Evolutionary conservation across 1,284 basidiomycete species (phyloP).

Genomic region (Microstroma glucosiphilum): DNA sequence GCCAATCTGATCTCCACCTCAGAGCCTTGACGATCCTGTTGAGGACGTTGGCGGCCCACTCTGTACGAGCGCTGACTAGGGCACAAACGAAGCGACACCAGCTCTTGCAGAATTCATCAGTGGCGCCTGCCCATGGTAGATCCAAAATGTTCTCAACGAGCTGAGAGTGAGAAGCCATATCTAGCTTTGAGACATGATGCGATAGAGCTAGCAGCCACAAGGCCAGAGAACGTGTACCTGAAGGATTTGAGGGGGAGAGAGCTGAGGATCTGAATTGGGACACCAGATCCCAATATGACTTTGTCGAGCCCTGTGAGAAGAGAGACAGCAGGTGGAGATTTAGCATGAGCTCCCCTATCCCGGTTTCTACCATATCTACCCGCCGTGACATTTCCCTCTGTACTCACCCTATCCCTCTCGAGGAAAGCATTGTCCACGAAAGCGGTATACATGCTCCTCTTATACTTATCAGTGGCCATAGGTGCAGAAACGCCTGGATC

Average conservation of each 20-base stretch:
- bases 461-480: slow-evolving; percentile 10
- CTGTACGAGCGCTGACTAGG: slow-evolving; percentile 84
- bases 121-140: slow-evolving; percentile 82
- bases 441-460: slow-evolving; percentile 68
- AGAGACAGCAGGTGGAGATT: neutral
- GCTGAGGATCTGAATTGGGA: slow-evolving; percentile 52
- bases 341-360: neutral
- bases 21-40: slow-evolving; percentile 75
- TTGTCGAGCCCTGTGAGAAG: slow-evolving; percentile 22
- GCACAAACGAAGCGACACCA: slow-evolving; percentile 69
- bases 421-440: slow-evolving; percentile 75
- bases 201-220: slow-evolving; percentile 55
- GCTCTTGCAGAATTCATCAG: slow-evolving; percentile 61
- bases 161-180: slow-evolving; percentile 65
- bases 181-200: slow-evolving; percentile 62
- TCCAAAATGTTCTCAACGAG: slow-evolving; percentile 81
- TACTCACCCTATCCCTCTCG: slow-evolving; percentile 63
- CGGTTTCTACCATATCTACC: neutral
- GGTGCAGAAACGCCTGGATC: neutral
- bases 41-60: slow-evolving; percentile 80
- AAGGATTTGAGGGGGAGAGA: slow-evolving; percentile 14
- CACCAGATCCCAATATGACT: slow-evolving; percentile 56
- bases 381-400: too few relatives aligned
- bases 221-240: slow-evolving; percentile 34
- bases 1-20: slow-evolving; percentile 60